Conservation (phyloP, 2,329 filamentous ascomycete genomes). For the Zasmidium cellare region DNA sequence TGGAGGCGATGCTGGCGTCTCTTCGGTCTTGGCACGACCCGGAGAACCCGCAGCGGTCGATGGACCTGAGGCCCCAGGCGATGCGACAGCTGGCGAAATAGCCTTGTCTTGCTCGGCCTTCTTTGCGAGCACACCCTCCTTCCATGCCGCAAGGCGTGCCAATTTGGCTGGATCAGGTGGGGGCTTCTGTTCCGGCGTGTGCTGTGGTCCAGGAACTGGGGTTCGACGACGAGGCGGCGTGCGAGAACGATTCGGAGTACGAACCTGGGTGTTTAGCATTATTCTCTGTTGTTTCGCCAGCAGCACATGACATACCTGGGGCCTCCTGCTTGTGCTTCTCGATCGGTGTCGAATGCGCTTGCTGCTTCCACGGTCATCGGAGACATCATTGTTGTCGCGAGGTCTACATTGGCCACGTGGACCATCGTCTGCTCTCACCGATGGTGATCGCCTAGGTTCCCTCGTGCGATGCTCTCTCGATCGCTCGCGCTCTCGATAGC, state of each 20-base stretch:
- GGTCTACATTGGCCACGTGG: slow-evolving; percentile 55
- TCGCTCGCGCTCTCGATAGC: slow-evolving; percentile 22
- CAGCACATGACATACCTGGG: too few species aligned
- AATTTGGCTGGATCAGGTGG: slow-evolving; percentile 39
- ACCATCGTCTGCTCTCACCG: slow-evolving; percentile 19
- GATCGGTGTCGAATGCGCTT: slow-evolving; percentile 40
- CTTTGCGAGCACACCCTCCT: slow-evolving; percentile 73
- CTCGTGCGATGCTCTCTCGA: slow-evolving; percentile 41
- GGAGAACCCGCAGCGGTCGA: slow-evolving; percentile 6
- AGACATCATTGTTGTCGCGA: slow-evolving; percentile 48
- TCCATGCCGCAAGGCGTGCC: slow-evolving; percentile 86
- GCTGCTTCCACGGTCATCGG: slow-evolving; percentile 47
- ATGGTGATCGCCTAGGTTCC: slow-evolving; percentile 10
- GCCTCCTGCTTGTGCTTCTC: too few species aligned
- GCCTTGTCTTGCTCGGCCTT: slow-evolving; percentile 34
- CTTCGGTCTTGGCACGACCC: slow-evolving; percentile 1
- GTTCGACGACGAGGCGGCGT: slow-evolving; percentile 17
- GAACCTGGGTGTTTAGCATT: slow-evolving; percentile 21
- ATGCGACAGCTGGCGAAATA: slow-evolving; percentile 10
- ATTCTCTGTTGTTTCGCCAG: background rate
- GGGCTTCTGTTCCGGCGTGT: too few species aligned
- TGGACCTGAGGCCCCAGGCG: slow-evolving; percentile 8
- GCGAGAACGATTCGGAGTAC: too few species aligned
- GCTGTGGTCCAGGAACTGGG: too few species aligned
- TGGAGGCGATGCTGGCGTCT: slow-evolving; percentile 56